phyloP scores from a whole-genome alignment of 192 early-diverging fungal species.

The Podila verticillata region DNA sequence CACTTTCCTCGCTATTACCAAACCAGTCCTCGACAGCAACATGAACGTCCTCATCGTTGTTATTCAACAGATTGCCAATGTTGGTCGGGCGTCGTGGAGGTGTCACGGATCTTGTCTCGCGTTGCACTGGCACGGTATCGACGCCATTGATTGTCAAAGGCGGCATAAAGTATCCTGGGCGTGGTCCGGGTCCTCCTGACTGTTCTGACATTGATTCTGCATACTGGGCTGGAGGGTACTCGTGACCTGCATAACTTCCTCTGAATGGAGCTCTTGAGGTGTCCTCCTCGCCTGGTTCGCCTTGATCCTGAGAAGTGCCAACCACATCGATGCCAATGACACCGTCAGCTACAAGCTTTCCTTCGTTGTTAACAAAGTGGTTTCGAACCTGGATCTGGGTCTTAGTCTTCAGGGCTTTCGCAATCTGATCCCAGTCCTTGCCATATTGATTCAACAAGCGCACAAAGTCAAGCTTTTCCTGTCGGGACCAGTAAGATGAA shows the following conservation, averaged over 20 bases:
- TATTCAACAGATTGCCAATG: constrained; percentile 48
- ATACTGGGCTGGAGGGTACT: not conserved
- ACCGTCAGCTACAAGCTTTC: constrained; percentile 29
- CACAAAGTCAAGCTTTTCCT: constrained; percentile 79
- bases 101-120: constrained; percentile 4
- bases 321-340: constrained; percentile 15
- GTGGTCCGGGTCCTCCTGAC: constrained; percentile 9
- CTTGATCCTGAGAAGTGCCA: not conserved
- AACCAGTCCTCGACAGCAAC: constrained; percentile 50
- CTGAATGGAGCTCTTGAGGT: no score
- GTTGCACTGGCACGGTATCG: not conserved
- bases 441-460: constrained; percentile 71
- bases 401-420: constrained; percentile 78
- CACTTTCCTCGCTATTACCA: constrained; percentile 20
- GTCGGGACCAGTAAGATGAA: constrained; percentile 91
- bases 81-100: constrained; percentile 45
- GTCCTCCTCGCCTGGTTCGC: not conserved
- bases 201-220: not conserved
- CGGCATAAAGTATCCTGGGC: constrained; percentile 20
- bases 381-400: constrained; percentile 87
- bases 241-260: not conserved
- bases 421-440: constrained; percentile 81
- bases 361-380: constrained; percentile 74
- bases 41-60: constrained; percentile 44
- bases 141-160: not conserved